Conservation (phyloP, 176 grass and related monocot species). For the Oryza officinalis region DNA sequence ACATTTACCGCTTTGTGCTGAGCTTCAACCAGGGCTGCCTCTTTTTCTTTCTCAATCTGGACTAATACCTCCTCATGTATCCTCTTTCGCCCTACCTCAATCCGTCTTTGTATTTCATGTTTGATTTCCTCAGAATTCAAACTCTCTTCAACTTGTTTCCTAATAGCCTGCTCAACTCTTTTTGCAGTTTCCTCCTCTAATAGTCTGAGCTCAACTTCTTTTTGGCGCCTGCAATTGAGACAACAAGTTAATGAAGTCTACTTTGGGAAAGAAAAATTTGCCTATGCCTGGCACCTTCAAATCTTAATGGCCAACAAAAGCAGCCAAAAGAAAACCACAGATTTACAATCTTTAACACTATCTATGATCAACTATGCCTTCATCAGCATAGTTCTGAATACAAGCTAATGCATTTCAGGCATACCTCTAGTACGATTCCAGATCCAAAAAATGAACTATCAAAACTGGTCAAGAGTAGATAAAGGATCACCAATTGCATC, state of each 20-base stretch:
- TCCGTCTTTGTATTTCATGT: slow-evolving; percentile 87
- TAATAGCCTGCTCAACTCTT: slow-evolving; percentile 93
- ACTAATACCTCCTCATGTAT: slow-evolving; percentile 65
- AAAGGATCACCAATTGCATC: slow-evolving; percentile 99
- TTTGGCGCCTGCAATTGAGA: slow-evolving; percentile 69
- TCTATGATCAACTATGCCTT: slow-evolving; percentile 52
- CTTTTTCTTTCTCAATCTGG: slow-evolving; percentile 96
- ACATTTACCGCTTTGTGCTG: slow-evolving; percentile 68
- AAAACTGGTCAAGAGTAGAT: slow-evolving; percentile 99
- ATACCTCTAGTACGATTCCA: slow-evolving; percentile 99
- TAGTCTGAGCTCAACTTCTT: slow-evolving; percentile 93
- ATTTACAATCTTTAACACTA: slow-evolving; percentile 44
- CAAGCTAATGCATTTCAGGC: slow-evolving; percentile 87
- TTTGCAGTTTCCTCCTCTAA: slow-evolving; percentile 95
- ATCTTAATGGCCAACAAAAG: slow-evolving; percentile 46
- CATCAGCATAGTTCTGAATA: slow-evolving; percentile 58
- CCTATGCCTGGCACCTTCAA: slow-evolving; percentile 1
- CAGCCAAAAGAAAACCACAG: slow-evolving; percentile 42
- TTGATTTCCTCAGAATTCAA: slow-evolving; percentile 93
- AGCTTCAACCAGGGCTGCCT: slow-evolving; percentile 65
- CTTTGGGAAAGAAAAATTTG: neutral
- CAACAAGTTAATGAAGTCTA: slow-evolving; percentile 55
- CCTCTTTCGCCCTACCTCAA: slow-evolving; percentile 87
- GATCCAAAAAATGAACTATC: slow-evolving; percentile 97
- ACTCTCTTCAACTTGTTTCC: slow-evolving; percentile 82